Evolutionary conservation across 2,329 filamentous ascomycete genomes (phyloP).

Genomic region (Cercospora janseana): DNA sequence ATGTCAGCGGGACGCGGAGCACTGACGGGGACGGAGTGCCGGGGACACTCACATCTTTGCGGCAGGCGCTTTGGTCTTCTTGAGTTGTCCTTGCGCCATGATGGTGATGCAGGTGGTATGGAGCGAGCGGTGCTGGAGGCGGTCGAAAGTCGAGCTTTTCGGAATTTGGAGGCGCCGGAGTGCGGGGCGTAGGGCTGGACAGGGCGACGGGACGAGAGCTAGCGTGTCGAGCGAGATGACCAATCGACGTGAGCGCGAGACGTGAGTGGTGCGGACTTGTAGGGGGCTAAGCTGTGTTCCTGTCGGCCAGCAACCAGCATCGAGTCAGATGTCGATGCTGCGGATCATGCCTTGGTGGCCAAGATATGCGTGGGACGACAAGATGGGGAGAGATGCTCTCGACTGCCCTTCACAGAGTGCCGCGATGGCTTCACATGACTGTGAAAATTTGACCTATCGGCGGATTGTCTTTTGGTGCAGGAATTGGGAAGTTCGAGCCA

Average conservation of each 20-base stretch:
- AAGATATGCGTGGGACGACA: background rate
- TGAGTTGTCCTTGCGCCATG: slow-evolving; percentile 35
- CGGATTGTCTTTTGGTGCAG: too few species aligned
- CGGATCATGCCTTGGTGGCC: too few species aligned
- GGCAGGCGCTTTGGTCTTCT: slow-evolving; percentile 33
- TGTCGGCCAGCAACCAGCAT: too few species aligned
- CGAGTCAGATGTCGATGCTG: too few species aligned
- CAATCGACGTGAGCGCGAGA: background rate
- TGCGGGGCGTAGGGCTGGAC: background rate
- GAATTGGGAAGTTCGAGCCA: too few species aligned
- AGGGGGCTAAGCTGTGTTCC: too few species aligned
- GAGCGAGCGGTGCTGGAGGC: background rate
- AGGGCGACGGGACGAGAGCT: background rate
- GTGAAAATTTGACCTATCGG: too few species aligned
- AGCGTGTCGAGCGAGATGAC: background rate
- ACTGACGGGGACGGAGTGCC: background rate
- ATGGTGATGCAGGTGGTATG: background rate
- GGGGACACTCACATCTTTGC: slow-evolving; percentile 24
- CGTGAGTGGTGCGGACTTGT: too few species aligned
- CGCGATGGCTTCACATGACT: too few species aligned
- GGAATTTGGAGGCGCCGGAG: slow-evolving; percentile 1
- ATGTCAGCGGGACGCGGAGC: background rate
- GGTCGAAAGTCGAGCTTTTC: background rate
- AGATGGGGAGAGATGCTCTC: background rate
- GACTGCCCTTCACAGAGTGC: too few species aligned